phyloP scores from a whole-genome alignment of 2,329 filamentous ascomycete genomes.

The Hypoxylon sp. region DNA sequence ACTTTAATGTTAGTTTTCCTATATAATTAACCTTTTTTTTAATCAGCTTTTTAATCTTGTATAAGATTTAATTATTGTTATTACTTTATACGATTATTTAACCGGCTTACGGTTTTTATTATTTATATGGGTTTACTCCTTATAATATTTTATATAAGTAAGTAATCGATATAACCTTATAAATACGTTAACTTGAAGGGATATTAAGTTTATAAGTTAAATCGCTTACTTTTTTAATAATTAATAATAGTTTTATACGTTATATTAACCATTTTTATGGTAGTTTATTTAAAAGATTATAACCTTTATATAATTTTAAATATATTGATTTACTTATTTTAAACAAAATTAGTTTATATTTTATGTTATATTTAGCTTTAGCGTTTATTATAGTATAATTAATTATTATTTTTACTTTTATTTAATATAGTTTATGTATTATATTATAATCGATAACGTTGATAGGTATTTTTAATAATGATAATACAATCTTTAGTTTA shows the following conservation, averaged over 20 bases:
- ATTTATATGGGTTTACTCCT: neutral
- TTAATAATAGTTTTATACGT: neutral
- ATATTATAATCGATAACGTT: neutral
- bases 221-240: neutral
- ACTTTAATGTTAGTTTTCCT: neutral
- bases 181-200: neutral
- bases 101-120: neutral
- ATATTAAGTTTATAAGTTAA: neutral
- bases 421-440: neutral
- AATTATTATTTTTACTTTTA: neutral
- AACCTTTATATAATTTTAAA: neutral
- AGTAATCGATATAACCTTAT: neutral
- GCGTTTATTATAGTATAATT: neutral
- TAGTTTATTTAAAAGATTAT: neutral
- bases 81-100: neutral
- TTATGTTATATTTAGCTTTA: neutral
- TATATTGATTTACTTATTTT: neutral
- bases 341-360: neutral
- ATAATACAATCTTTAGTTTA: neutral
- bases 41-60: conserved; percentile 1
- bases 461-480: neutral
- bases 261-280: neutral
- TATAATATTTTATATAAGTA: conserved; percentile 1
- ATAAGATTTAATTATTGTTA: conserved; percentile 2
- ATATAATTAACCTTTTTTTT: neutral